phyloP scores from a whole-genome alignment of 345 rosid genomes.

The Citrus unshiu region DNA sequence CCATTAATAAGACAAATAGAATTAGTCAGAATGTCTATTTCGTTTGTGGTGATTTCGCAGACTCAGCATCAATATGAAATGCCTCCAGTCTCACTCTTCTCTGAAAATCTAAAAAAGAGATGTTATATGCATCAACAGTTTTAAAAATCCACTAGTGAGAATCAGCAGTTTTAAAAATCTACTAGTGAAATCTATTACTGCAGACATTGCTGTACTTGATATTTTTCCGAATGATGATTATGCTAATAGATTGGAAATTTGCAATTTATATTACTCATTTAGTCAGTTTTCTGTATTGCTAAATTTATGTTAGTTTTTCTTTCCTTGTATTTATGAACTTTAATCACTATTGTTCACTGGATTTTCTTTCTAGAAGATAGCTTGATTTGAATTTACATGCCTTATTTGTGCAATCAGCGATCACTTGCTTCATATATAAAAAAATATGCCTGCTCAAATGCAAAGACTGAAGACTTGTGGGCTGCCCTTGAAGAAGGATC shows the following conservation, averaged over 20 bases:
- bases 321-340: conserved; percentile 11
- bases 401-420: conserved; percentile 42
- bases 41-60: not conserved
- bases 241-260: not conserved
- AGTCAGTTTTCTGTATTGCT: not conserved
- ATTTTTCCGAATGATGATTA: not conserved
- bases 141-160: not conserved
- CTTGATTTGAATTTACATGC: not conserved
- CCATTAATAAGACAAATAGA: not conserved
- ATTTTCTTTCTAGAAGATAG: not conserved
- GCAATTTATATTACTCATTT: not conserved
- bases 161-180: not conserved
- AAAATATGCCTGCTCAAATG: conserved; percentile 72
- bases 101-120: not conserved
- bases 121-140: not conserved
- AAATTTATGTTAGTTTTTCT: not conserved
- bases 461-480: conserved; percentile 95
- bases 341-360: not conserved
- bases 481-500: conserved; percentile 84
- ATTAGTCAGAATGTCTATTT: not conserved
- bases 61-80: not conserved
- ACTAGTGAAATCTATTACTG: not conserved
- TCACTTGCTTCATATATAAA: conserved; percentile 89
- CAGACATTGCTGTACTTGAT: not conserved
- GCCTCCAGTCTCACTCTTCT: not conserved